phyloP scores from a whole-genome alignment of 1,284 basidiomycete genomes.

The Papiliotrema terrestris region DNA sequence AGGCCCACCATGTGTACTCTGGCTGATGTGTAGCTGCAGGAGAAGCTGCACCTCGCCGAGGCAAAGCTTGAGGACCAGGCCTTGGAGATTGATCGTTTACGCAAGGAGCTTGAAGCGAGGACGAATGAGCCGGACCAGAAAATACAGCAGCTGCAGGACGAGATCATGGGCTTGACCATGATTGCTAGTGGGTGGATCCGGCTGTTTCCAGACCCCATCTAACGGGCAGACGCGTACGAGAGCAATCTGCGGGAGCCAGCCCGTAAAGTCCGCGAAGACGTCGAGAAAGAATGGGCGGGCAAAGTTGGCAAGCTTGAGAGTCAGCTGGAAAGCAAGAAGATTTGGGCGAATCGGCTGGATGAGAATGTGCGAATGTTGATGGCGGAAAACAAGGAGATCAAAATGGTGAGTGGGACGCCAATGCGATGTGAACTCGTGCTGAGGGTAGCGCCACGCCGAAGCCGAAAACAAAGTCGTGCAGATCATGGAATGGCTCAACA shows the following conservation, averaged over 20 bases:
- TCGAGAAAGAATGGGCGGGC: conserved; percentile 69
- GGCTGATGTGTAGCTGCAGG: conserved; percentile 63
- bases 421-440: too few relatives aligned
- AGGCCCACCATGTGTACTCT: conserved; percentile 10
- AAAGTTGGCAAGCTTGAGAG: conserved; percentile 62
- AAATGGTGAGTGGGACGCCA: conserved; percentile 20
- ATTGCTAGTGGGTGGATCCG: conserved; percentile 39
- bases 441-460: conserved; percentile 29
- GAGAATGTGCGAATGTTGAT: conserved; percentile 39
- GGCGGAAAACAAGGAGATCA: conserved; percentile 31
- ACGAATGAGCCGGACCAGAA: conserved; percentile 35
- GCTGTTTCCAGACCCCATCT: background rate
- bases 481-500: conserved; percentile 42
- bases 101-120: conserved; percentile 43
- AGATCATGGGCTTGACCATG: conserved; percentile 41
- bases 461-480: conserved; percentile 39
- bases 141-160: conserved; percentile 43
- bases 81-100: conserved; percentile 62
- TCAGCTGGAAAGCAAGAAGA: conserved; percentile 53
- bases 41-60: conserved; percentile 72
- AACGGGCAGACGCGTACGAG: conserved; percentile 43
- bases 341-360: conserved; percentile 44
- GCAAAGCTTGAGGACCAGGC: conserved; percentile 70
- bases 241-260: conserved; percentile 63
- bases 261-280: conserved; percentile 69